Evolutionary conservation across 768 basidiomycete species (phyloP).

Genomic region (Phaffia australis): DNA sequence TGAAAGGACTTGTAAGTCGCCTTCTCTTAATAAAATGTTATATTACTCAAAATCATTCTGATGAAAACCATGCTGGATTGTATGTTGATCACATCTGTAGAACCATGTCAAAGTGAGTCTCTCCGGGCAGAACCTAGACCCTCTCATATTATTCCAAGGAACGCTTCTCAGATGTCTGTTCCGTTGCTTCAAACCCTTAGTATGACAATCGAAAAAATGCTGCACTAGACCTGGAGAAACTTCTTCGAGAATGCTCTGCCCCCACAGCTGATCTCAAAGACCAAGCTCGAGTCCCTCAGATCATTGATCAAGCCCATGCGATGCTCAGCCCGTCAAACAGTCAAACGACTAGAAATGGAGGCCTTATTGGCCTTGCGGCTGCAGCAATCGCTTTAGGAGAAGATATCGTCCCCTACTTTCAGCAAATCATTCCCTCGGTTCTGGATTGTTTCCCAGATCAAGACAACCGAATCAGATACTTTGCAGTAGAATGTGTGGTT

Average conservation of each 20-base stretch:
- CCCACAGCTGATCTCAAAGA: conserved; percentile 43
- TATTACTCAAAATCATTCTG: neutral
- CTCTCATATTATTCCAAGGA: neutral
- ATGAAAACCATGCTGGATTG: neutral
- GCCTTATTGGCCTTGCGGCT: conserved; percentile 88
- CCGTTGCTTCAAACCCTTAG: neutral
- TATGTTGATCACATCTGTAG: neutral
- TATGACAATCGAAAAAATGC: conserved; percentile 95
- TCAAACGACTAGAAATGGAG: conserved; percentile 83
- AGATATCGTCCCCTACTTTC: conserved; percentile 87
- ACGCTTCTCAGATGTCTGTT: neutral
- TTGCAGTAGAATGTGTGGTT: conserved; percentile 82
- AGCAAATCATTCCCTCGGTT: conserved; percentile 77
- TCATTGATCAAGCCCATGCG: conserved; percentile 87
- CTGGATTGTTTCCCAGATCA: conserved; percentile 85
- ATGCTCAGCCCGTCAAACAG: conserved; percentile 84
- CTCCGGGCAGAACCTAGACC: too few relatives aligned
- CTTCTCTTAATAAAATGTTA: neutral
- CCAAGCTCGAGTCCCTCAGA: conserved; percentile 65
- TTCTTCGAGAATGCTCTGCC: conserved; percentile 53
- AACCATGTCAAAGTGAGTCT: conserved; percentile 18
- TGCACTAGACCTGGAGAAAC: conserved; percentile 93
- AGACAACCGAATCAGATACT: conserved; percentile 84
- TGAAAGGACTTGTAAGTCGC: conserved; percentile 24
- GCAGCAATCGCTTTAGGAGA: conserved; percentile 94